phyloP scores from a whole-genome alignment of 176 grass and related monocot genomes.

The Rhynchospora tenuis region DNA sequence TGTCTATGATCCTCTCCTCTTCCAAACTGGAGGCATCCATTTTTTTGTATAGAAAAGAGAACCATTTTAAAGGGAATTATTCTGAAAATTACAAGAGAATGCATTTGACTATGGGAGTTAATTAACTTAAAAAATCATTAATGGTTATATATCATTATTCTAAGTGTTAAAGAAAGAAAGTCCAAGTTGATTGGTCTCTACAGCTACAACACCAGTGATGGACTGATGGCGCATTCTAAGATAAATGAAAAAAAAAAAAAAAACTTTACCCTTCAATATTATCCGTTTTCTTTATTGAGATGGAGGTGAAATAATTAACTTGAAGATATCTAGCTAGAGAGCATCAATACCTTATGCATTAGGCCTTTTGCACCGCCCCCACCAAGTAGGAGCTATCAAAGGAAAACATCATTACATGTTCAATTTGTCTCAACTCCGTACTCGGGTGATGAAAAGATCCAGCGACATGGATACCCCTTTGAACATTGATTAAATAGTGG shows the following conservation, averaged over 20 bases:
- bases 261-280: background rate
- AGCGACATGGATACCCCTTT: background rate
- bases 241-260: background rate
- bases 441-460: constrained; percentile 7
- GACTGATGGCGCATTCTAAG: background rate
- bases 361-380: background rate
- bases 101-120: background rate
- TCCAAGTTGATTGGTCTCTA: background rate
- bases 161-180: background rate
- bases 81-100: background rate
- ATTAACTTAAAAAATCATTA: background rate
- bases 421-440: constrained; percentile 5
- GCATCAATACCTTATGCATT: constrained; percentile 4
- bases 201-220: background rate
- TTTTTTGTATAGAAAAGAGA: background rate
- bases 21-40: background rate
- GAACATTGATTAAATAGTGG: background rate
- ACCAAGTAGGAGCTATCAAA: constrained; percentile 7
- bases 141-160: background rate
- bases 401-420: background rate
- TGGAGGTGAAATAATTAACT: background rate
- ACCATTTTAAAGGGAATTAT: background rate
- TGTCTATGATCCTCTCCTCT: background rate
- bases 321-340: background rate
- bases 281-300: background rate